These are phyloP conservation scores for Heracleum sosnowskyi DNA, from an alignment of 129 eudicot species.

Conservation along the genomic window DNA sequence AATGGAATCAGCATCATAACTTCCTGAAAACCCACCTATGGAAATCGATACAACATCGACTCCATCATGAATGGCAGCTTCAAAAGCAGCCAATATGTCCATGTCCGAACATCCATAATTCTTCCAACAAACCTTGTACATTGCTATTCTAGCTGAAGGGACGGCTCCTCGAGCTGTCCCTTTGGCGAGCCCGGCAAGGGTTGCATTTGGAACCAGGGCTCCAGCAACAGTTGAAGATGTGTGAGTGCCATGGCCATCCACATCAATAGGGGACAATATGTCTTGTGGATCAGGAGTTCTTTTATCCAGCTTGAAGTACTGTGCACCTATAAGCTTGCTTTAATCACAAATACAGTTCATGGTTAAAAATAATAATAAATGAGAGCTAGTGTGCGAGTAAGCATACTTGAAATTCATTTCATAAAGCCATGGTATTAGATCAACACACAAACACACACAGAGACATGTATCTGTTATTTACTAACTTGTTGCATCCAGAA, in stretches of 20 bases:
- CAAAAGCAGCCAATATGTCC: conserved; percentile 92
- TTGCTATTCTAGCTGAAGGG: conserved; percentile 82
- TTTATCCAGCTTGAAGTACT: conserved; percentile 74
- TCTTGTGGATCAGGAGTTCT: conserved; percentile 45
- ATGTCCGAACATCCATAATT: conserved; percentile 68
- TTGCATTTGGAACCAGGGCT: conserved; percentile 50
- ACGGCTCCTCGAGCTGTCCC: conserved; percentile 96
- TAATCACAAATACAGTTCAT: conserved; percentile 7
- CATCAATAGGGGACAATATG: conserved; percentile 70
- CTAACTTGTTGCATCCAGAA: conserved; percentile 94
- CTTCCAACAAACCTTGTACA: conserved; percentile 94
- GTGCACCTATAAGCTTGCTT: conserved; percentile 91
- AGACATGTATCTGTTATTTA: not conserved
- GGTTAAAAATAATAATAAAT: not conserved
- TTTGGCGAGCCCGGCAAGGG: conserved; percentile 58
- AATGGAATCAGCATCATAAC: conserved; percentile 43
- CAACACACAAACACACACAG: not conserved
- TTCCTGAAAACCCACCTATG: conserved; percentile 60
- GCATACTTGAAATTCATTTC: not conserved
- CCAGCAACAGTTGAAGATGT: conserved; percentile 91
- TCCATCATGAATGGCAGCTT: conserved; percentile 81
- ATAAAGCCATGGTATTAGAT: not conserved
- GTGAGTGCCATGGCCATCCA: conserved; percentile 94
- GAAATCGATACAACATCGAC: conserved; percentile 85
- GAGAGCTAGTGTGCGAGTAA: not conserved